These are phyloP conservation scores for Apiospora koreana DNA, from an alignment of 2,329 filamentous ascomycete species.

Conservation along the genomic window DNA sequence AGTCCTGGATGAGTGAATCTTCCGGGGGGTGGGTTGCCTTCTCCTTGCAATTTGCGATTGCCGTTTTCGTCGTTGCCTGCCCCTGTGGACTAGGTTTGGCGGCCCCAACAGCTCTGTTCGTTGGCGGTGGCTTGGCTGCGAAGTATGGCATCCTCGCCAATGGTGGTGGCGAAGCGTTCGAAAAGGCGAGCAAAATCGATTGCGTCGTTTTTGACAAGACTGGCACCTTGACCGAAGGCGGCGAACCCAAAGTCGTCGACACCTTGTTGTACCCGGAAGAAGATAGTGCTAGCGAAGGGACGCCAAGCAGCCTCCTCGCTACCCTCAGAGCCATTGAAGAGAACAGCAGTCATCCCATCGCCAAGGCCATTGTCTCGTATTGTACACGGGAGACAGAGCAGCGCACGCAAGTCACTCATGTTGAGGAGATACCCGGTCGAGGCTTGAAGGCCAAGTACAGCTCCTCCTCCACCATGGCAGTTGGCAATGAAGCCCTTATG, in stretches of 20 bases:
- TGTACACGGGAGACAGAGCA: slow-evolving; percentile 45
- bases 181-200: slow-evolving; percentile 77
- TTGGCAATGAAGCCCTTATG: slow-evolving; percentile 77
- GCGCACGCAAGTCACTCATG: slow-evolving; percentile 35
- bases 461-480: slow-evolving; percentile 52
- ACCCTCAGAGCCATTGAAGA: slow-evolving; percentile 65
- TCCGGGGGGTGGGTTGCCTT: slow-evolving; percentile 70
- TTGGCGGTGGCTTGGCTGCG: slow-evolving; percentile 78
- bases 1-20: slow-evolving; percentile 53
- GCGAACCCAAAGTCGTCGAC: slow-evolving; percentile 69
- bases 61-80: slow-evolving; percentile 85
- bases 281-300: slow-evolving; percentile 23
- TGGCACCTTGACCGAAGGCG: slow-evolving; percentile 75
- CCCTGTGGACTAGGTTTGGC: slow-evolving; percentile 82
- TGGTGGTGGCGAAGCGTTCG: slow-evolving; percentile 82
- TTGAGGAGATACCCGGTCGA: slow-evolving; percentile 71
- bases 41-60: slow-evolving; percentile 79
- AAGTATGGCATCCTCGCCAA: slow-evolving; percentile 80
- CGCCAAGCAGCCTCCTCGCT: slow-evolving; percentile 43
- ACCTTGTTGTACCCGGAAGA: slow-evolving; percentile 40
- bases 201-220: slow-evolving; percentile 89
- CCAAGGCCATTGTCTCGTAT: slow-evolving; percentile 67
- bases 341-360: slow-evolving; percentile 74
- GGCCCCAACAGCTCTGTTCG: slow-evolving; percentile 84
- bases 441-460: slow-evolving; percentile 64